These are phyloP conservation scores for Fusarium succisae DNA, from an alignment of 2,329 filamentous ascomycete species.

Conservation along the genomic window DNA sequence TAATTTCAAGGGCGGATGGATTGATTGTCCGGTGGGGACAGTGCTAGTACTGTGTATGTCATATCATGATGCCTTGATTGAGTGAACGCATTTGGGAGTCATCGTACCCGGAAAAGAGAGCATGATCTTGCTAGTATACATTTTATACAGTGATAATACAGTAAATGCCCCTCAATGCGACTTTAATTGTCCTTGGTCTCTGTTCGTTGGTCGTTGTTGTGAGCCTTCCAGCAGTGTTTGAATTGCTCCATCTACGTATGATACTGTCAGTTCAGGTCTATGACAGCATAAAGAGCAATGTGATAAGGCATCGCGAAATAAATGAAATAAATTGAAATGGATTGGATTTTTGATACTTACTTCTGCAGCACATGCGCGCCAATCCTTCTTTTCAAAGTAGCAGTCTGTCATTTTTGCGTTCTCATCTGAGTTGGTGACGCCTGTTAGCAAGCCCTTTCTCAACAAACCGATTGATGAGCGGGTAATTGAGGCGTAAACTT, in stretches of 20 bases:
- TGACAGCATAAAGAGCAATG: not conserved
- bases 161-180: not conserved
- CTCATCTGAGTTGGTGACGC: constrained; percentile 67
- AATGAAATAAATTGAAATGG: fast-evolving
- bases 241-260: constrained; percentile 91
- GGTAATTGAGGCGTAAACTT: not conserved
- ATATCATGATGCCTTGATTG: constrained; percentile 25
- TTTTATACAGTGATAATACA: not conserved
- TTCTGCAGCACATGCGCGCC: constrained; percentile 88
- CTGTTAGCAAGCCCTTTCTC: constrained; percentile 9
- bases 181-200: constrained; percentile 71
- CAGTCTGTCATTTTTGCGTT: constrained; percentile 93
- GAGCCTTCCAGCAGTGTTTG: constrained; percentile 87
- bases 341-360: constrained; percentile 61
- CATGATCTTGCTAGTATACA: not conserved
- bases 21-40: constrained; percentile 29
- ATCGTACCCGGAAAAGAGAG: not conserved
- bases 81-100: not conserved
- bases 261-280: constrained; percentile 18
- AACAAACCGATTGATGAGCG: constrained; percentile 19
- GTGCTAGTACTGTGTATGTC: not conserved
- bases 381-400: constrained; percentile 96
- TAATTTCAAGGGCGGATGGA: constrained; percentile 21
- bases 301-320: not conserved
- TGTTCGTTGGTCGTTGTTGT: constrained; percentile 87